Conservation (phyloP, 2,329 filamentous ascomycete species). For the Nothophaeocryptopus gaeumannii region DNA sequence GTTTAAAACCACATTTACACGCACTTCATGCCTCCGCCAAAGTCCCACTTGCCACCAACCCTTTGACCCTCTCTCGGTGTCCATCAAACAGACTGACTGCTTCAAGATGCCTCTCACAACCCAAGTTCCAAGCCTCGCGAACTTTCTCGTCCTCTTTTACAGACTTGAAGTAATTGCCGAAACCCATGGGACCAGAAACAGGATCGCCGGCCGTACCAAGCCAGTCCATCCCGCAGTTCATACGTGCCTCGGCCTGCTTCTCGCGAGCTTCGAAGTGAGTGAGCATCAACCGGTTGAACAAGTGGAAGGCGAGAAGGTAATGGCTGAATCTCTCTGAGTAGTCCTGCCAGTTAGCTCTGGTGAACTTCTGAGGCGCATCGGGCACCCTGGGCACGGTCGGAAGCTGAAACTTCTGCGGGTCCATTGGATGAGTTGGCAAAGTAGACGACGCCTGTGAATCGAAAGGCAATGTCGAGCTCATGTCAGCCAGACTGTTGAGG, state of each 20-base stretch:
- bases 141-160: constrained; percentile 64
- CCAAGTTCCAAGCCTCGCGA: constrained; percentile 58
- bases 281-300: constrained; percentile 55
- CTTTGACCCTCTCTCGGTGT: constrained; percentile 43
- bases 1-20: not conserved
- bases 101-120: constrained; percentile 59
- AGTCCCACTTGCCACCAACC: constrained; percentile 20
- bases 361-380: constrained; percentile 42
- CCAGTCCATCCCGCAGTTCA: constrained; percentile 48
- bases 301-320: constrained; percentile 58
- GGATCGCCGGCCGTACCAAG: constrained; percentile 45
- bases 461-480: constrained; percentile 57
- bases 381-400: constrained; percentile 49
- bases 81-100: constrained; percentile 59
- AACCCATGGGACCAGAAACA: constrained; percentile 40
- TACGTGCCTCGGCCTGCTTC: constrained; percentile 37
- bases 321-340: constrained; percentile 54
- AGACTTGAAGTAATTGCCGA: constrained; percentile 58
- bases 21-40: constrained; percentile 20
- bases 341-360: constrained; percentile 47
- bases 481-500: constrained; percentile 53
- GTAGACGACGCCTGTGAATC: constrained; percentile 51
- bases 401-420: constrained; percentile 44
- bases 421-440: constrained; percentile 41
- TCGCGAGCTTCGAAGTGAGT: constrained; percentile 54